A percentile compares a stretch with the other conserved stretches of the same genome.
Conservation (phyloP, 768 basidiomycete species). For the Amyloporia xantha region DNA sequence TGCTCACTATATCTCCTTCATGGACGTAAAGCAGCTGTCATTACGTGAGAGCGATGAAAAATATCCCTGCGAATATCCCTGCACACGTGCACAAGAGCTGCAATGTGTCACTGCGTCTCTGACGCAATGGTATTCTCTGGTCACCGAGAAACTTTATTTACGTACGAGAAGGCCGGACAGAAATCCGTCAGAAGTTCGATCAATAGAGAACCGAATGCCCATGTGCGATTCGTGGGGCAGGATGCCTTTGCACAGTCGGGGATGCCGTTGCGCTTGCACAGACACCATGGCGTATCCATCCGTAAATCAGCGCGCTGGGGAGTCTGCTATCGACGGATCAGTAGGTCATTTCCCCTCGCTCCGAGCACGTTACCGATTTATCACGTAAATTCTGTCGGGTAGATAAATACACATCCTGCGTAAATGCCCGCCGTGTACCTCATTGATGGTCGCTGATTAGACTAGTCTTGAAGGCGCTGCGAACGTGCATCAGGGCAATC, state of each 20-base stretch:
- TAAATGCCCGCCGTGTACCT: background rate
- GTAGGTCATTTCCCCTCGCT: background rate
- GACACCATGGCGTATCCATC: background rate
- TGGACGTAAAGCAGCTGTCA: background rate
- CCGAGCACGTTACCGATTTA: background rate
- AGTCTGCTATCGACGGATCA: background rate
- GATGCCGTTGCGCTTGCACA: background rate
- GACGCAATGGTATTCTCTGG: background rate
- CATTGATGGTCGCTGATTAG: background rate
- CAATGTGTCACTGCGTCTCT: too few relatives aligned
- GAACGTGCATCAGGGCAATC: background rate
- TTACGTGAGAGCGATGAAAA: background rate
- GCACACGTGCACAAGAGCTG: background rate
- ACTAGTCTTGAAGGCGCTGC: background rate
- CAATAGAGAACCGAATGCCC: too few relatives aligned
- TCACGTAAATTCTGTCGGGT: background rate
- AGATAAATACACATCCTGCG: background rate
- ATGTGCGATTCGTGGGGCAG: too few relatives aligned
- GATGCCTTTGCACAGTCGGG: background rate
- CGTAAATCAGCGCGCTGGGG: background rate
- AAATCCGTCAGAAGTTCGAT: background rate
- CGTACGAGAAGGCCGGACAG: background rate
- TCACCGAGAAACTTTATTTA: background rate
- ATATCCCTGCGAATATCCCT: background rate
- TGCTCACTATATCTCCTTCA: too few relatives aligned